phyloP scores from a whole-genome alignment of 1,284 basidiomycete genomes.

The Hypsizygus ulmarius region DNA sequence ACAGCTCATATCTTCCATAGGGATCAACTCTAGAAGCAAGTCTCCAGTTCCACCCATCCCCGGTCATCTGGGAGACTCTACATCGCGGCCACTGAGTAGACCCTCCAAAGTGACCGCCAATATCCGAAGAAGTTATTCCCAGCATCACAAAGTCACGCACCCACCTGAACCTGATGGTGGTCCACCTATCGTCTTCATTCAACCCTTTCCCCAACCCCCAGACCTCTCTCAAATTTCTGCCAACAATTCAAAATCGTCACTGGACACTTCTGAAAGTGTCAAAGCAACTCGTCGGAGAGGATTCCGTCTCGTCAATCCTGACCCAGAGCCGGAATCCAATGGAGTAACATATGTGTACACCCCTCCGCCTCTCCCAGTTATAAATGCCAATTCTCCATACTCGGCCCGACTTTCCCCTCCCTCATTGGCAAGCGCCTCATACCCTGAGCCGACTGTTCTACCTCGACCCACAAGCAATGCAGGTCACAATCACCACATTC shows the following conservation, averaged over 20 bases:
- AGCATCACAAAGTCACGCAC: constrained; percentile 5
- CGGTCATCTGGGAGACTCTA: background rate
- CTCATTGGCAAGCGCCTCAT: background rate
- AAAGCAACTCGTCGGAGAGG: constrained; percentile 14
- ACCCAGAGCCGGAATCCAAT: constrained; percentile 17
- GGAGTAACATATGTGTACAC: constrained; percentile 15
- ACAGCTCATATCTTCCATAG: background rate
- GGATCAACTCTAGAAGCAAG: background rate
- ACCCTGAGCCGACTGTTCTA: background rate
- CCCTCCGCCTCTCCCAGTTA: constrained; percentile 18
- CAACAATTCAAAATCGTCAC: constrained; percentile 11
- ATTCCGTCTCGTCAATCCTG: constrained; percentile 19
- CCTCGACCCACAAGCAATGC: background rate
- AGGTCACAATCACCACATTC: background rate
- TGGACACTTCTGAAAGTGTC: constrained; percentile 14
- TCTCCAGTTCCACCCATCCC: constrained; percentile 4
- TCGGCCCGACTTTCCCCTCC: constrained; percentile 18
- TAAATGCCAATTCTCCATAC: constrained; percentile 12
- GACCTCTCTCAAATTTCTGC: constrained; percentile 5
- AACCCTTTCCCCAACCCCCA: constrained; percentile 29
- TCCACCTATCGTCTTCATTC: constrained; percentile 37
- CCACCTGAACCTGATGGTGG: constrained; percentile 19
- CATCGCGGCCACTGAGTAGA: background rate
- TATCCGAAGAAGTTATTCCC: background rate
- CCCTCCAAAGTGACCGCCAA: background rate